Percentiles rank a stretch among this genome's conserved stretches.
phyloP scores from a whole-genome alignment of 2,329 filamentous ascomycete genomes.

The Colletotrichum orbiculare region DNA sequence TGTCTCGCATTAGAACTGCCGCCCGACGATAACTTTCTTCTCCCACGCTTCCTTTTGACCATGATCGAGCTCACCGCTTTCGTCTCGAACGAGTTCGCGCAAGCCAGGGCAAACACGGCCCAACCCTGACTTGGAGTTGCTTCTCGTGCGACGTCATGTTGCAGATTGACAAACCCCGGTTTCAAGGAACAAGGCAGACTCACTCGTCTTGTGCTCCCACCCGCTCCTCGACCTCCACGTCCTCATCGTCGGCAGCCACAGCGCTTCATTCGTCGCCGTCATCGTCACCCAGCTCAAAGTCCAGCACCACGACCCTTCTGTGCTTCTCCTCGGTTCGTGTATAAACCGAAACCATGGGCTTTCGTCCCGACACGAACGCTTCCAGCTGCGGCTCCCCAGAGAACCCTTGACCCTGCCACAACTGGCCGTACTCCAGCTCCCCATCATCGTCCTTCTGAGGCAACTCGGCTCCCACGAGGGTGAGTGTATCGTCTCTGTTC shows the following conservation, averaged over 20 bases:
- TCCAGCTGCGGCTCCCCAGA: slow-evolving; percentile 33
- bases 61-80: slow-evolving; percentile 21
- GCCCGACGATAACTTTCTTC: not conserved
- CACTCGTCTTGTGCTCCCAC: not conserved
- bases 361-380: slow-evolving; percentile 23
- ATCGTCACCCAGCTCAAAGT: slow-evolving; percentile 20
- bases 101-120: slow-evolving; percentile 4
- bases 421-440: slow-evolving; percentile 9
- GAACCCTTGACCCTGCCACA: slow-evolving; percentile 27
- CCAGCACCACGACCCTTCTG: slow-evolving; percentile 29
- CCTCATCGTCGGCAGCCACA: not conserved
- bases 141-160: slow-evolving; percentile 19
- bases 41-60: slow-evolving; percentile 8
- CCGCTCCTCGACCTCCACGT: too few relatives aligned
- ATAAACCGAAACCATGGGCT: slow-evolving; percentile 21
- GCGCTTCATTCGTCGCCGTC: not conserved
- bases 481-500: slow-evolving; percentile 26
- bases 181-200: slow-evolving; percentile 1
- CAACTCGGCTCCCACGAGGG: slow-evolving; percentile 16
- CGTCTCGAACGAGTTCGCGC: slow-evolving; percentile 1
- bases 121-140: slow-evolving; percentile 1
- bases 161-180: slow-evolving; percentile 1
- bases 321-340: slow-evolving; percentile 32
- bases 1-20: not conserved
- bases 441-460: not conserved